Conservation (phyloP, 768 basidiomycete genomes). For the Suillus americanus region DNA sequence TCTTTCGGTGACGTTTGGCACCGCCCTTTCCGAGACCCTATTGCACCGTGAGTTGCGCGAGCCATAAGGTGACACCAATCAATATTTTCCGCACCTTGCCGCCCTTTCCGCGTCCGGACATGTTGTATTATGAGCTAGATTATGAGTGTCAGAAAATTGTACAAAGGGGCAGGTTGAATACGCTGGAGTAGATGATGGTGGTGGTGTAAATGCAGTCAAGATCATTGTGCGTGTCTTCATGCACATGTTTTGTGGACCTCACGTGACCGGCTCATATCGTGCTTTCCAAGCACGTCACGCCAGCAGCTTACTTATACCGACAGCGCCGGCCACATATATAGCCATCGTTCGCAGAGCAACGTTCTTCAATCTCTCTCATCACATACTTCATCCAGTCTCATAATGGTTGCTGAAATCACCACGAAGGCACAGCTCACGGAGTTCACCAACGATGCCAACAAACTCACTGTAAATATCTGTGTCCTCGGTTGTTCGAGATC, state of each 20-base stretch:
- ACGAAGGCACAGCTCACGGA: neutral
- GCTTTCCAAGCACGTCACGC: neutral
- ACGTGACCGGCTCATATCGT: neutral
- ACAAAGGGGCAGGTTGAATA: neutral
- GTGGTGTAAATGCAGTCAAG: neutral
- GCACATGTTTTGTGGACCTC: neutral
- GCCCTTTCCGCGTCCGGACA: neutral
- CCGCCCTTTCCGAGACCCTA: neutral
- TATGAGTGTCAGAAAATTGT: neutral
- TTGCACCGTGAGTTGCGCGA: neutral
- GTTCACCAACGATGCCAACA: neutral
- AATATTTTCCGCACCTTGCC: neutral
- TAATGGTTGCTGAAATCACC: neutral
- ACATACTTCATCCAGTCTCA: neutral
- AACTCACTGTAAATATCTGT: neutral
- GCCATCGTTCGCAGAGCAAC: neutral
- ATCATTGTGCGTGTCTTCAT: neutral
- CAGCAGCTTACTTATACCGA: neutral
- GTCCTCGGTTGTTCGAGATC: too few relatives aligned
- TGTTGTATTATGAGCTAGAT: neutral
- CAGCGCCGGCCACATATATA: neutral
- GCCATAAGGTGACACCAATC: neutral
- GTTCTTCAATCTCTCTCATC: neutral
- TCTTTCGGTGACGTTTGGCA: neutral
- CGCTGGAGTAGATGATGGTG: neutral